Percentiles rank a stretch among this genome's conserved stretches.
phyloP scores from a whole-genome alignment of 768 basidiomycete species.

The Xerocomellus dryophilus region DNA sequence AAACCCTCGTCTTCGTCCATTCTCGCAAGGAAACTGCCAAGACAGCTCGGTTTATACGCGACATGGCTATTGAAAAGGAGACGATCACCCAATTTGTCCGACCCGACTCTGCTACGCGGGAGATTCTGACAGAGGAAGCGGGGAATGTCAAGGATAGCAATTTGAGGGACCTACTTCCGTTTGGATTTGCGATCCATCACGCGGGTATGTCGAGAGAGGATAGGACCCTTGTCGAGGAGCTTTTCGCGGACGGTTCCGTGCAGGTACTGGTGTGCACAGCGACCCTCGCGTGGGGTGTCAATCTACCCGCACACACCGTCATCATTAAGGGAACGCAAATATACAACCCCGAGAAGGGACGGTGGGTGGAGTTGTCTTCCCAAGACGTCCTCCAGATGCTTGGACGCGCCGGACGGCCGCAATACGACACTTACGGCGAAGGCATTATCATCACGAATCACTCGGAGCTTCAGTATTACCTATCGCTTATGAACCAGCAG shows the following conservation, averaged over 20 bases:
- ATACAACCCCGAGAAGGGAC: constrained; percentile 97
- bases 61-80: constrained; percentile 95
- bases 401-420: constrained; percentile 94
- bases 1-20: constrained; percentile 95
- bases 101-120: constrained; percentile 86
- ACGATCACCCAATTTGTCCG: constrained; percentile 95
- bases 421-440: constrained; percentile 96
- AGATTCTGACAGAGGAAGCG: constrained; percentile 84
- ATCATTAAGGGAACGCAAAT: constrained; percentile 99
- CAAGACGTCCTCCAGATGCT: constrained; percentile 99
- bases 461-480: constrained; percentile 93
- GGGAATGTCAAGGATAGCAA: constrained; percentile 79
- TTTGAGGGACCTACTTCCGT: constrained; percentile 86
- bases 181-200: constrained; percentile 97
- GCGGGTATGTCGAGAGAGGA: constrained; percentile 95
- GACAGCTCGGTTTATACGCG: constrained; percentile 90
- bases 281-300: constrained; percentile 99
- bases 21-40: constrained; percentile 98
- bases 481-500: constrained; percentile 94
- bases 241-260: constrained; percentile 88
- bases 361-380: constrained; percentile 92
- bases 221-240: constrained; percentile 86
- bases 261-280: constrained; percentile 97
- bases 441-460: constrained; percentile 99
- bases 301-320: constrained; percentile 94